phyloP scores from a whole-genome alignment of 2,329 filamentous ascomycete species.

The Chalaropsis thielavioides region DNA sequence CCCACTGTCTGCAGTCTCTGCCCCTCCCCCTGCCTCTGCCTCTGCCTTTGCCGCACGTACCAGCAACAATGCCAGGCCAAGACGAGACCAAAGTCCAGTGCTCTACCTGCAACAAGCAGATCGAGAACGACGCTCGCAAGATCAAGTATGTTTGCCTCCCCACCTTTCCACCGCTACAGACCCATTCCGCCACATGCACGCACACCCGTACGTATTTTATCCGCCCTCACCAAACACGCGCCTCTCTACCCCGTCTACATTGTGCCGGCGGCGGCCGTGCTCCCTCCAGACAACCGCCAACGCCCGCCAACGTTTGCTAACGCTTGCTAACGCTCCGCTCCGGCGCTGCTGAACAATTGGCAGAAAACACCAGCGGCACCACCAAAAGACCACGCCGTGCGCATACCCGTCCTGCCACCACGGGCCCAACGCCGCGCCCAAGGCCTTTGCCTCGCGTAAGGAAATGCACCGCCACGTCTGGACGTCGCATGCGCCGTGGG shows the following conservation, averaged over 20 bases:
- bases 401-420: not conserved
- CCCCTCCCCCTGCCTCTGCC: no score
- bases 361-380: not conserved
- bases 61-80: no score
- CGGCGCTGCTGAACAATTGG: not conserved
- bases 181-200: no score
- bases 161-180: not conserved
- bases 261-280: no score
- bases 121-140: not conserved
- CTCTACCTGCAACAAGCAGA: not conserved
- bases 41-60: no score
- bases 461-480: not conserved
- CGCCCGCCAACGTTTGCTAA: no score
- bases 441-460: not conserved
- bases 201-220: not conserved
- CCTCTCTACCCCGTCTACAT: not conserved
- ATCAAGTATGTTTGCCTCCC: not conserved
- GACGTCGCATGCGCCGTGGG: not conserved
- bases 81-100: not conserved
- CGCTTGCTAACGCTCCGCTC: no score
- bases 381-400: not conserved
- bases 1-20: no score
- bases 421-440: not conserved
- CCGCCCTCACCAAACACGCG: not conserved
- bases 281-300: no score